Percentiles rank a stretch among this genome's conserved stretches.
These are phyloP conservation scores for Tulasnella sp. DNA, from an alignment of 768 basidiomycete genomes.

Conservation along the genomic window DNA sequence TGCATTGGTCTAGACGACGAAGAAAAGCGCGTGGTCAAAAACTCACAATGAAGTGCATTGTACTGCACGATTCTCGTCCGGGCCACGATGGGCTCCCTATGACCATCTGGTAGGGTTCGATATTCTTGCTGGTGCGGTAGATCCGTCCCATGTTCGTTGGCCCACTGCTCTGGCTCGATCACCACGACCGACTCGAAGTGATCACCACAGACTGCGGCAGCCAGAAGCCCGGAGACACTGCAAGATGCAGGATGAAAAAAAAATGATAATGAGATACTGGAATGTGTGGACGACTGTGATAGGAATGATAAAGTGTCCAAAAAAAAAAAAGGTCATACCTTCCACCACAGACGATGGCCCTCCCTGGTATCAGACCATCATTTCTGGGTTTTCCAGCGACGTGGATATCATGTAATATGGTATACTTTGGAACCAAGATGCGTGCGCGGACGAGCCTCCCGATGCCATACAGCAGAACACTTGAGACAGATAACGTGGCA, in stretches of 20 bases:
- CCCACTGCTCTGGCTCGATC: slow-evolving; percentile 8
- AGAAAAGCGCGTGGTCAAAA: not conserved
- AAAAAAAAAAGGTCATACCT: not conserved
- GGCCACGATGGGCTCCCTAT: not conserved
- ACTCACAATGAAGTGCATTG: not conserved
- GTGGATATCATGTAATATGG: not conserved
- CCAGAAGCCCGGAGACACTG: slow-evolving; percentile 5
- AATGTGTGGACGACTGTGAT: not conserved
- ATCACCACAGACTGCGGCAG: slow-evolving; percentile 4
- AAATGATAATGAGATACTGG: too few relatives aligned
- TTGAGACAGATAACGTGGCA: too few relatives aligned
- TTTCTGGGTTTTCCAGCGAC: not conserved
- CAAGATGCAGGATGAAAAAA: too few relatives aligned
- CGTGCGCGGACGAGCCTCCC: not conserved
- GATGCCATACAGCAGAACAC: too few relatives aligned
- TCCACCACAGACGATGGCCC: slow-evolving; percentile 1
- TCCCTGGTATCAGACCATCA: not conserved
- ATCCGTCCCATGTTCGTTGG: not conserved
- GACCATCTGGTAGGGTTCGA: not conserved
- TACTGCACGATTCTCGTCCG: slow-evolving; percentile 4
- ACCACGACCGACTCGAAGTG: slow-evolving; percentile 10
- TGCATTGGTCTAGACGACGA: too few relatives aligned
- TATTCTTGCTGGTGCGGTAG: not conserved
- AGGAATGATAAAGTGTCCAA: not conserved
- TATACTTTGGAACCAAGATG: slow-evolving; percentile 4